A percentile compares a stretch with the other conserved stretches of the same genome.
These are phyloP conservation scores for Cercophora samala DNA, from an alignment of 495 filamentous ascomycete genomes.

Conservation along the genomic window DNA sequence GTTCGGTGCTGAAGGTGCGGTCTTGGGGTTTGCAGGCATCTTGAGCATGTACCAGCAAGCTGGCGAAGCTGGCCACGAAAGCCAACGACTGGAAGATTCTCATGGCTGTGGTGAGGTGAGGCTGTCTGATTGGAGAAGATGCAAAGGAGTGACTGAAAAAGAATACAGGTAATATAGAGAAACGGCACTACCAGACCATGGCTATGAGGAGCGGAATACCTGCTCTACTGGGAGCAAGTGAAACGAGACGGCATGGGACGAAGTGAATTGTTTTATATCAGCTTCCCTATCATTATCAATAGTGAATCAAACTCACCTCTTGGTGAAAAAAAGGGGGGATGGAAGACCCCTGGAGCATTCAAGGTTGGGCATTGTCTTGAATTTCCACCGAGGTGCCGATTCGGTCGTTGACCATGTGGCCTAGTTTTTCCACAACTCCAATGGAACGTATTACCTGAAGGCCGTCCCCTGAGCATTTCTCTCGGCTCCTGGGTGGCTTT, in stretches of 20 bases:
- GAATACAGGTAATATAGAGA: neutral
- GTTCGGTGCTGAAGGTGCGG: slow-evolving; percentile 25
- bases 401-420: no score
- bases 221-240: neutral
- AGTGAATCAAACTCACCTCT: no score
- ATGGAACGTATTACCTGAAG: neutral
- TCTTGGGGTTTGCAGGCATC: slow-evolving; percentile 18
- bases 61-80: slow-evolving; percentile 16
- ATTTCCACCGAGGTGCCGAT: neutral
- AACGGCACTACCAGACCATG: neutral
- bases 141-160: neutral
- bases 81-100: slow-evolving; percentile 11
- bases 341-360: neutral
- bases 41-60: slow-evolving; percentile 12
- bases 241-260: neutral
- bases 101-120: slow-evolving; percentile 8
- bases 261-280: neutral
- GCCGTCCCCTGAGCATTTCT: neutral
- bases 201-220: neutral
- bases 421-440: neutral
- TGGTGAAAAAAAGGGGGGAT: neutral
- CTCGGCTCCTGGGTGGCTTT: neutral
- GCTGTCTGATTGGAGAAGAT: neutral
- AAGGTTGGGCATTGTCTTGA: neutral
- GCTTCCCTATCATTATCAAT: neutral